Base-by-base conservation (phyloP, 352 stramenopile species). In the Phytopythium boreale region DNA sequence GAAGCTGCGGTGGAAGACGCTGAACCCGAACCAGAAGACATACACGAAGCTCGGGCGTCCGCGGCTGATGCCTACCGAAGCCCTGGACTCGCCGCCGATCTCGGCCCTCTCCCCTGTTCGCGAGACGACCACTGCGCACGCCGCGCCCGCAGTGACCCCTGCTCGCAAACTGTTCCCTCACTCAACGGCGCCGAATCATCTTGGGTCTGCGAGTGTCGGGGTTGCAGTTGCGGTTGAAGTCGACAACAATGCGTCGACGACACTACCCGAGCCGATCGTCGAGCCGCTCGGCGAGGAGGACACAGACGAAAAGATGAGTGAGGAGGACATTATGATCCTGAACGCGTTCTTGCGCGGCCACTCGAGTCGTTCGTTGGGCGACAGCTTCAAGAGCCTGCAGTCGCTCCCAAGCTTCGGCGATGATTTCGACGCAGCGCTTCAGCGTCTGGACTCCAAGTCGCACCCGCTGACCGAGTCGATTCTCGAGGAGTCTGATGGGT, bases 21-120 rank as follows among this genome's bases (percentile, higher is more conserved):
- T 95, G 57, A 92, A 95, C 51, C 86, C 86, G 15, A 92, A 95
- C 61, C 82, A 89, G 47, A 84, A 82, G 39, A 88, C 79, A 29
- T 87, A 88, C 56, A 84, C 79, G 50, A 89, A 91, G 59, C 83
- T 89, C 2, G 87, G 84, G 12, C 87, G 85, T 12, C 84, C 84
- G 22, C 80, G 81, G 4, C 63, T 92, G 34, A 66, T 89, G 46
- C 82, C 79, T 6, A 77, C 74, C 3, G 76, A 83, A 39, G 64
- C 67, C 20, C 70, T 75, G 6, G 79, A 87, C 9, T 72, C 62
- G 22, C 64, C 66, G 31, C 62, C 64, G 34, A 67, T 70, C n/a
- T 76, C 69, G 4, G 71, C 64, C 10, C 59, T 59, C n/a, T 82
- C 73, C 26, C 65, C 70, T 9, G 56, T 61, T 9, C 56, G 56